These are phyloP conservation scores for Boletellus deceptivus DNA, from an alignment of 1,284 basidiomycete species.

Conservation along the genomic window DNA sequence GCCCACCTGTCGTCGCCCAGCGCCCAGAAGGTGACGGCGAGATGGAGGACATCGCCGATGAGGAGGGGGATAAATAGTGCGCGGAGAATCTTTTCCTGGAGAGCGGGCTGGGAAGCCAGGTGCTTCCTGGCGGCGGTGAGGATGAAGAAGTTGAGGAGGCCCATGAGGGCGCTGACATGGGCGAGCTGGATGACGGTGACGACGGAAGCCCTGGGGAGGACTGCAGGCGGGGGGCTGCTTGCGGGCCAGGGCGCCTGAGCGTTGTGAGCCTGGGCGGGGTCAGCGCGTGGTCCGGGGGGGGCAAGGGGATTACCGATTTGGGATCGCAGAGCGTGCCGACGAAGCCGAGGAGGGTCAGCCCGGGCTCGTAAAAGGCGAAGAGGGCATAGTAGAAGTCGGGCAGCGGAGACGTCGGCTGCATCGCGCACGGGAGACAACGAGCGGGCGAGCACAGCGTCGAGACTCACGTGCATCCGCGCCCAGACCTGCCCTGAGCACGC, in stretches of 20 bases:
- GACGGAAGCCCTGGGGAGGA: constrained; percentile 58
- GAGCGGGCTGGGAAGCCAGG: constrained; percentile 51
- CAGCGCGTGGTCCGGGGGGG: neutral
- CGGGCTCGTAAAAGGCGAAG: constrained; percentile 71
- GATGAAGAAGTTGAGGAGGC: constrained; percentile 65
- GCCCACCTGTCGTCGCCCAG: constrained; percentile 66
- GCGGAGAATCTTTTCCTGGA: constrained; percentile 68
- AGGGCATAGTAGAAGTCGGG: constrained; percentile 69
- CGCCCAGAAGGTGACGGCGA: constrained; percentile 68
- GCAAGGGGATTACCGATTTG: constrained; percentile 44
- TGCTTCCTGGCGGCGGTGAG: constrained; percentile 58
- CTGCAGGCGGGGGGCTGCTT: constrained; percentile 43
- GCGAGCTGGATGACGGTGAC: constrained; percentile 70
- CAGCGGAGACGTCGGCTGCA: constrained; percentile 53
- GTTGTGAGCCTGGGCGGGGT: constrained; percentile 55
- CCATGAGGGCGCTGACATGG: constrained; percentile 71
- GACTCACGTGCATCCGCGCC: neutral
- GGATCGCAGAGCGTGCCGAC: constrained; percentile 67
- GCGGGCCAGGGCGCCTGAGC: constrained; percentile 69
- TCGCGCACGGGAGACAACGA: no score
- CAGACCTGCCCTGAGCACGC: constrained; percentile 42
- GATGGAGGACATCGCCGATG: constrained; percentile 63
- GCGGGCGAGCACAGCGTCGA: no score
- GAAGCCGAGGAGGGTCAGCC: constrained; percentile 61
- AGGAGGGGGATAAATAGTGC: constrained; percentile 66